phyloP scores from a whole-genome alignment of 2,329 filamentous ascomycete species.

The Diaporthe amygdali region DNA sequence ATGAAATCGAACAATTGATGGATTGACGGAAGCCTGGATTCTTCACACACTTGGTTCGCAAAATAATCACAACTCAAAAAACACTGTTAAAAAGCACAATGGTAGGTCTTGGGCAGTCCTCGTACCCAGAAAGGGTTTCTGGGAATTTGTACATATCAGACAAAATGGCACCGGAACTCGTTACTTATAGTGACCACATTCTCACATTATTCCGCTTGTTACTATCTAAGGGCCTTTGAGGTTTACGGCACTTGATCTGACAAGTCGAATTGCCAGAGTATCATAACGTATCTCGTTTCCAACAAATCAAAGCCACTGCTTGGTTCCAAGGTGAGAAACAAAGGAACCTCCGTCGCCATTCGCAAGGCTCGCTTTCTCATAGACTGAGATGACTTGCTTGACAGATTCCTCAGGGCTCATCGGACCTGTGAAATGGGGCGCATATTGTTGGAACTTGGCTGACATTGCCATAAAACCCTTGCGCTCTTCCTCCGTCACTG shows the following conservation, averaged over 20 bases:
- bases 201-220: neutral
- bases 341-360: slow-evolving; percentile 55
- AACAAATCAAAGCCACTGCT: slow-evolving; percentile 50
- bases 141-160: too few species aligned
- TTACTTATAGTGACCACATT: too few species aligned
- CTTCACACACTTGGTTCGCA: too few species aligned
- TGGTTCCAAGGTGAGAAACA: slow-evolving; percentile 58
- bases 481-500: slow-evolving; percentile 35
- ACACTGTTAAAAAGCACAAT: too few species aligned
- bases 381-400: slow-evolving; percentile 38
- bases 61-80: too few species aligned
- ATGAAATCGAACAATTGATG: too few species aligned
- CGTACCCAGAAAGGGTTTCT: too few species aligned
- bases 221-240: neutral
- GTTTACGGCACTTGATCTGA: neutral
- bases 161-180: too few species aligned
- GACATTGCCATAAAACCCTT: slow-evolving; percentile 31
- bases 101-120: too few species aligned
- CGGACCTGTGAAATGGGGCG: slow-evolving; percentile 45
- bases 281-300: neutral
- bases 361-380: slow-evolving; percentile 46
- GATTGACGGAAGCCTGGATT: too few species aligned
- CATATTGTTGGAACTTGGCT: slow-evolving; percentile 39
- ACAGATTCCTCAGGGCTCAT: slow-evolving; percentile 42
- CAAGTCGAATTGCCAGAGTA: neutral